Evolutionary conservation across 2,329 filamentous ascomycete species (phyloP).

Genomic region (Penicillium palitans): DNA sequence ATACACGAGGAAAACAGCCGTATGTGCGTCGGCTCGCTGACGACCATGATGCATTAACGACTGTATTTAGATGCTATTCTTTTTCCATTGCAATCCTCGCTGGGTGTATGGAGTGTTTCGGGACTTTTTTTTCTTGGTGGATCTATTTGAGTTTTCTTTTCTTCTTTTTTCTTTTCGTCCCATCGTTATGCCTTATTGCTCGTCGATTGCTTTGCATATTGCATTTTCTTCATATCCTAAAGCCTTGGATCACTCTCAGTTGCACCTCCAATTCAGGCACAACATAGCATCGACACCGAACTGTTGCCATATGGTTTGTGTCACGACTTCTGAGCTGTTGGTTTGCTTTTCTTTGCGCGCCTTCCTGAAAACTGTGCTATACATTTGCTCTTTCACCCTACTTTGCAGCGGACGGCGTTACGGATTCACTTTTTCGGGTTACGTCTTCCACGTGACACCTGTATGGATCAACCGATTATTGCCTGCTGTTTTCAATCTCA

Average conservation of each 20-base stretch:
- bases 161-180: not conserved
- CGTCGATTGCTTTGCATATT: constrained; percentile 18
- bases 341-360: constrained; percentile 2
- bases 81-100: constrained; percentile 24
- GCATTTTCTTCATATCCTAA: constrained; percentile 20
- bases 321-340: constrained; percentile 10
- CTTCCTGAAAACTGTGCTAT: constrained; percentile 18
- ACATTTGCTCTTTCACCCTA: constrained; percentile 15
- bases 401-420: constrained; percentile 29
- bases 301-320: constrained; percentile 12
- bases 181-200: constrained; percentile 4
- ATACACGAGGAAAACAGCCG: constrained; percentile 17
- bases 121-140: constrained; percentile 22
- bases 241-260: constrained; percentile 10
- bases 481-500: constrained; percentile 4
- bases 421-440: constrained; percentile 11
- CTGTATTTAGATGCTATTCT: constrained; percentile 28
- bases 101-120: constrained; percentile 30
- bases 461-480: not conserved
- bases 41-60: constrained; percentile 39
- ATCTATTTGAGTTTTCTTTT: constrained; percentile 12
- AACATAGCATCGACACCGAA: constrained; percentile 5
- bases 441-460: constrained; percentile 1
- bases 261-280: not conserved
- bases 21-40: constrained; percentile 31